Evolutionary conservation across 495 filamentous ascomycete genomes (phyloP).

Genomic region (Aspergillus steynii): DNA sequence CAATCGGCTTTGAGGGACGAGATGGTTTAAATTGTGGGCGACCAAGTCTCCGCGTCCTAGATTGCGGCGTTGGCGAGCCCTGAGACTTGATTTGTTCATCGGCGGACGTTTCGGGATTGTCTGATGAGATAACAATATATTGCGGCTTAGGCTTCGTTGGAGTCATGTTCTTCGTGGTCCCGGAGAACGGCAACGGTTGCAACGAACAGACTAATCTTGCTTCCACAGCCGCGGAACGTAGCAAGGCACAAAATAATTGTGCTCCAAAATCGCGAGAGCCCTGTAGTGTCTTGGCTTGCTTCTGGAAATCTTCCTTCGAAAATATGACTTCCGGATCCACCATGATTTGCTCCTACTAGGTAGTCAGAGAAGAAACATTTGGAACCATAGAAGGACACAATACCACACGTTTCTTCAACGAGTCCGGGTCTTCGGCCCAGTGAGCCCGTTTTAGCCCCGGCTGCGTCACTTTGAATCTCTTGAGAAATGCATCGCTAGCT

Average conservation of each 20-base stretch:
- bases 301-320: conserved; percentile 68
- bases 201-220: conserved; percentile 92
- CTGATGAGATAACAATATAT: conserved; percentile 40
- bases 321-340: conserved; percentile 43
- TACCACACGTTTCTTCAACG: conserved; percentile 57
- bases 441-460: conserved; percentile 67
- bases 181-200: conserved; percentile 74
- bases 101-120: conserved; percentile 34
- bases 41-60: conserved; percentile 39
- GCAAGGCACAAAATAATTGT: conserved; percentile 83
- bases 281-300: conserved; percentile 60
- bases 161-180: conserved; percentile 52
- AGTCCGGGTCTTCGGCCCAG: conserved; percentile 67
- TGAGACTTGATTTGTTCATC: conserved; percentile 22
- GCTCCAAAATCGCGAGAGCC: conserved; percentile 89
- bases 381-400: conserved; percentile 1
- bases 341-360: conserved; percentile 37
- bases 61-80: conserved; percentile 17
- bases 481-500: conserved; percentile 63
- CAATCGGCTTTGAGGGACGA: conserved; percentile 15
- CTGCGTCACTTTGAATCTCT: conserved; percentile 66
- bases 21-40: conserved; percentile 43
- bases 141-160: conserved; percentile 39
- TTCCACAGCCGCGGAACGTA: conserved; percentile 75
- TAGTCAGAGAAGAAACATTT: conserved; percentile 5